phyloP scores from a whole-genome alignment of 2,329 filamentous ascomycete genomes.

The Cladosporium sp. region DNA sequence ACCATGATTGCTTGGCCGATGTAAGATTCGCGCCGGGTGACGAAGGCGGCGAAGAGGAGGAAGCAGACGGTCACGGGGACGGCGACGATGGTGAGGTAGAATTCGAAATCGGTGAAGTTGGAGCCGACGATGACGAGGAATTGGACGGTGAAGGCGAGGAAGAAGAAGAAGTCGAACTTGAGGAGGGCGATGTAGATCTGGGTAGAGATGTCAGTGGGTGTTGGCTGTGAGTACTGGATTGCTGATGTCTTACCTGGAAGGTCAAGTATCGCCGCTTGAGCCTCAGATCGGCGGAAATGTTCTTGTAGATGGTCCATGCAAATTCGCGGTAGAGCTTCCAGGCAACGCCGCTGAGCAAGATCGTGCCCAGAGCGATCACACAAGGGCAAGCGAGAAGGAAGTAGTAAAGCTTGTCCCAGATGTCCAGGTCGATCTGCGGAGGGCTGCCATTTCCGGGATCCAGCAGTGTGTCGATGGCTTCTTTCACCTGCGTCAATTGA shows the following conservation, averaged over 20 bases:
- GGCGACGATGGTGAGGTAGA: constrained; percentile 79
- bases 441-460: constrained; percentile 20
- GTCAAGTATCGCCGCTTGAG: constrained; percentile 96
- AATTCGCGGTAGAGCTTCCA: constrained; percentile 99
- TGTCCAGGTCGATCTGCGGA: constrained; percentile 44
- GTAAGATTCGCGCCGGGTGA: constrained; percentile 77
- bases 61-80: constrained; percentile 89
- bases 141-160: constrained; percentile 96
- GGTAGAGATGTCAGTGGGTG: constrained; percentile 13
- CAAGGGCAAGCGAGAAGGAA: constrained; percentile 81
- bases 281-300: constrained; percentile 92
- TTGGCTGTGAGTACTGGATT: not conserved
- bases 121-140: constrained; percentile 91
- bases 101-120: constrained; percentile 64
- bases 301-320: constrained; percentile 98
- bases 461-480: constrained; percentile 58
- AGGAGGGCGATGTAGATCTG: constrained; percentile 96
- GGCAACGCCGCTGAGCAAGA: constrained; percentile 69
- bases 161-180: constrained; percentile 99
- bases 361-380: constrained; percentile 70
- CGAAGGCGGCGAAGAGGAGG: constrained; percentile 76
- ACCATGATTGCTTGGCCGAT: constrained; percentile 73
- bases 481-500: constrained; percentile 83
- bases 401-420: constrained; percentile 68
- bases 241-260: constrained; percentile 68